phyloP scores from a whole-genome alignment of 768 basidiomycete genomes.

The Phylloporus arenicola region DNA sequence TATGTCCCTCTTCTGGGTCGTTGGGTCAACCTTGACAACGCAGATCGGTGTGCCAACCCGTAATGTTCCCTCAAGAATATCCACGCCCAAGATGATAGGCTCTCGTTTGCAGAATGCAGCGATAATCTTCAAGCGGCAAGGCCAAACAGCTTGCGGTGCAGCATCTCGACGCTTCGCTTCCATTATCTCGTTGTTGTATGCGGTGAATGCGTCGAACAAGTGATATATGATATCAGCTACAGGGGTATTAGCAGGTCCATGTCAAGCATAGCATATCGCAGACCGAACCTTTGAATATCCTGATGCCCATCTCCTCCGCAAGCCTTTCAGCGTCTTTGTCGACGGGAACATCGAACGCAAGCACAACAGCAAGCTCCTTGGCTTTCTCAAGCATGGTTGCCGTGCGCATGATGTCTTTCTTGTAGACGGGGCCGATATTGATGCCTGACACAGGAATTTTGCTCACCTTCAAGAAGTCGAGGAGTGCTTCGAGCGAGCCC shows the following conservation, averaged over 20 bases:
- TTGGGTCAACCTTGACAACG: slow-evolving; percentile 87
- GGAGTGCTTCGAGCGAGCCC: slow-evolving; percentile 91
- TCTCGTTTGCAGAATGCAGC: slow-evolving; percentile 96
- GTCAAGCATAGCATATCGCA: not conserved
- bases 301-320: slow-evolving; percentile 92
- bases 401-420: slow-evolving; percentile 88
- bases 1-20: slow-evolving; percentile 85
- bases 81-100: slow-evolving; percentile 94
- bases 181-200: slow-evolving; percentile 84
- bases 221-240: slow-evolving; percentile 98
- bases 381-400: slow-evolving; percentile 95
- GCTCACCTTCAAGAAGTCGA: slow-evolving; percentile 91
- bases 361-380: slow-evolving; percentile 89
- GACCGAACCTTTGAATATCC: slow-evolving; percentile 79
- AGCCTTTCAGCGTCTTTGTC: slow-evolving; percentile 90
- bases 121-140: slow-evolving; percentile 87
- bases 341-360: slow-evolving; percentile 93
- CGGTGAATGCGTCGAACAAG: slow-evolving; percentile 92
- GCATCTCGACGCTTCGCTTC: slow-evolving; percentile 92
- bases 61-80: slow-evolving; percentile 89
- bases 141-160: slow-evolving; percentile 95
- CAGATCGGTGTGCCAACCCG: slow-evolving; percentile 92
- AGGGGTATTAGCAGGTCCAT: not conserved
- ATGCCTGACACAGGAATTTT: slow-evolving; percentile 98
- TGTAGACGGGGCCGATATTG: slow-evolving; percentile 96